Evolutionary conservation across 352 stramenopile species (phyloP).

Genomic region (Phytophthora kernoviae): DNA sequence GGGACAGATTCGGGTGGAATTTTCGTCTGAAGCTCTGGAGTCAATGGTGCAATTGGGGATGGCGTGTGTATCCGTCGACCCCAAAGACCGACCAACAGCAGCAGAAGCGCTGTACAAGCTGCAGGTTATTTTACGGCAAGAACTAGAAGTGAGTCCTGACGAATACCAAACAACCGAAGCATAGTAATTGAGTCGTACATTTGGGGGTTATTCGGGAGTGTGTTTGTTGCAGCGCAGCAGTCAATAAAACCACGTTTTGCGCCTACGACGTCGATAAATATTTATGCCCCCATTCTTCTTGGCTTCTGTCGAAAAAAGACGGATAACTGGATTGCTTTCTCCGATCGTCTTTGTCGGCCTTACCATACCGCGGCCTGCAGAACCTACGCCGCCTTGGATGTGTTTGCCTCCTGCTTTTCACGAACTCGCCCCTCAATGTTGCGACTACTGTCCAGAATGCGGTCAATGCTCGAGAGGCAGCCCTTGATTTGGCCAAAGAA

Average conservation of each 20-base stretch:
- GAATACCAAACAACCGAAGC: no score
- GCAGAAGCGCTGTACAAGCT: constrained; percentile 19
- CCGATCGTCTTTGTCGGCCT: constrained; percentile 3
- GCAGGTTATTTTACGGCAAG: constrained; percentile 14
- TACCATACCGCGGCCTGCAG: constrained; percentile 16
- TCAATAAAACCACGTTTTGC: constrained; percentile 1
- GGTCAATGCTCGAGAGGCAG: constrained; percentile 33
- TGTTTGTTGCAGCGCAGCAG: constrained; percentile 10
- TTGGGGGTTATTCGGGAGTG: constrained; percentile 1
- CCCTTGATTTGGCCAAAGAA: constrained; percentile 38
- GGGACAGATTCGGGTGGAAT: constrained; percentile 28
- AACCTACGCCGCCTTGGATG: background rate
- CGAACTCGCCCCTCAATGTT: constrained; percentile 25
- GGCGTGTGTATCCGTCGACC: constrained; percentile 23
- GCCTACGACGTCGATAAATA: constrained; percentile 35
- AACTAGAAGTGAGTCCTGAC: no score
- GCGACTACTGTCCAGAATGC: constrained; percentile 35
- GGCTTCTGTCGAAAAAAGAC: background rate
- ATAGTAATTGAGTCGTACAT: no score
- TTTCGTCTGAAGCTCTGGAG: constrained; percentile 21
- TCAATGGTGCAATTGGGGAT: constrained; percentile 20
- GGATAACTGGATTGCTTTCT: background rate
- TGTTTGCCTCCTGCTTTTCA: constrained; percentile 20
- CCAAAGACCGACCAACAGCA: constrained; percentile 28
- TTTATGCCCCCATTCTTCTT: constrained; percentile 11